Evolutionary conservation across 176 grass and related monocot genomes (phyloP).

Genomic region (Zoysia japonica): DNA sequence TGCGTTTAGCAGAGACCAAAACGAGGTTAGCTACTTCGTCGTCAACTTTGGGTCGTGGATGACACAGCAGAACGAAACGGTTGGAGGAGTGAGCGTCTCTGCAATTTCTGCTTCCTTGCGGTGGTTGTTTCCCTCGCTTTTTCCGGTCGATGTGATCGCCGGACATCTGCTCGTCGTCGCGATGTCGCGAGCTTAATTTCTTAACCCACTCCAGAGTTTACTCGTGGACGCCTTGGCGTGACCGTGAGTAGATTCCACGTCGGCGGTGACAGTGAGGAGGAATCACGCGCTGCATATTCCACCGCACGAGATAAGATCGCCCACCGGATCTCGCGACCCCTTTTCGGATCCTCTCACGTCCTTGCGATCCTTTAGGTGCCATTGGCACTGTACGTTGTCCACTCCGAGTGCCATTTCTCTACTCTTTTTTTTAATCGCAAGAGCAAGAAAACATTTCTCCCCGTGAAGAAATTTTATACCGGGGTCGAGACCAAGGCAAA

Average conservation of each 20-base stretch:
- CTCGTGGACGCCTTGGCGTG: neutral
- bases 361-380: neutral
- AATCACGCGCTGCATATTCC: neutral
- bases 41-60: slow-evolving; percentile 14
- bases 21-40: neutral
- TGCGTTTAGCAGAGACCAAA: slow-evolving; percentile 25
- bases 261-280: neutral
- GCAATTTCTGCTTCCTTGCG: neutral
- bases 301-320: neutral
- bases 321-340: neutral
- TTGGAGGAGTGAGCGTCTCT: neutral
- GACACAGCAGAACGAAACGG: neutral
- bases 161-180: neutral
- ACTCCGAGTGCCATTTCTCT: too few species aligned
- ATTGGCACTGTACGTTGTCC: neutral
- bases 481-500: neutral
- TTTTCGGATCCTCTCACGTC: neutral
- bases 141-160: too few species aligned
- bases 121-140: too few species aligned
- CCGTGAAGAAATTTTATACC: neutral
- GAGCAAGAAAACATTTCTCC: too few species aligned
- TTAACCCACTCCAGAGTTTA: neutral
- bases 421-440: too few species aligned
- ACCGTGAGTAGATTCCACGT: slow-evolving; percentile 37
- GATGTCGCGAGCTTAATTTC: neutral